phyloP scores from a whole-genome alignment of 2,329 filamentous ascomycete genomes.

The Fusarium sp. region DNA sequence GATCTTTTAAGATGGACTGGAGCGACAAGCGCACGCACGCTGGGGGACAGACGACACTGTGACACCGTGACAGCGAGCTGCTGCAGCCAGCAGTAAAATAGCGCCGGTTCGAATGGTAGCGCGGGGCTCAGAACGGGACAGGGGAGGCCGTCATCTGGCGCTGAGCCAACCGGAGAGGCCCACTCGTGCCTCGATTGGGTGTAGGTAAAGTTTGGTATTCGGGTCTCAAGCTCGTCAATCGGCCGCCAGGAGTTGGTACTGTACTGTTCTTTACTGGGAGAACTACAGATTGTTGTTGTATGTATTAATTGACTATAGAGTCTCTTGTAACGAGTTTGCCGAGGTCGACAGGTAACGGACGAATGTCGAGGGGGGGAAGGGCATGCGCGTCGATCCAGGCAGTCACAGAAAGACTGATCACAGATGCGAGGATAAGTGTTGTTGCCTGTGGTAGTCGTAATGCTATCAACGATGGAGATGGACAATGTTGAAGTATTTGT shows the following conservation, averaged over 20 bases:
- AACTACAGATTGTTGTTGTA: neutral
- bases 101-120: slow-evolving; percentile 42
- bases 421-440: slow-evolving; percentile 13
- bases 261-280: neutral
- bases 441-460: slow-evolving; percentile 33
- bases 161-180: slow-evolving; percentile 47
- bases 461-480: slow-evolving; percentile 18
- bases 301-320: slow-evolving; percentile 7
- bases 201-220: slow-evolving; percentile 27
- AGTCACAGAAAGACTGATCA: slow-evolving; percentile 1
- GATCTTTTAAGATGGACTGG: slow-evolving; percentile 43
- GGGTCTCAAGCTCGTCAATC: slow-evolving; percentile 32
- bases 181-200: slow-evolving; percentile 41
- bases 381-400: slow-evolving; percentile 11
- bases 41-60: slow-evolving; percentile 41
- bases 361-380: slow-evolving; percentile 2
- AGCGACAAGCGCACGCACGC: slow-evolving; percentile 29
- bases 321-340: slow-evolving; percentile 8
- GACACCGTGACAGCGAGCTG: slow-evolving; percentile 41
- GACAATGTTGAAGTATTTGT: slow-evolving; percentile 5
- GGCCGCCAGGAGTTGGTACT: slow-evolving; percentile 21
- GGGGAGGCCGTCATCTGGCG: slow-evolving; percentile 48
- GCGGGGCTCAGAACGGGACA: slow-evolving; percentile 48
- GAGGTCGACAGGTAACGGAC: neutral
- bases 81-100: slow-evolving; percentile 40